phyloP scores from a whole-genome alignment of 768 basidiomycete genomes.

The Glaciozyma martinii region DNA sequence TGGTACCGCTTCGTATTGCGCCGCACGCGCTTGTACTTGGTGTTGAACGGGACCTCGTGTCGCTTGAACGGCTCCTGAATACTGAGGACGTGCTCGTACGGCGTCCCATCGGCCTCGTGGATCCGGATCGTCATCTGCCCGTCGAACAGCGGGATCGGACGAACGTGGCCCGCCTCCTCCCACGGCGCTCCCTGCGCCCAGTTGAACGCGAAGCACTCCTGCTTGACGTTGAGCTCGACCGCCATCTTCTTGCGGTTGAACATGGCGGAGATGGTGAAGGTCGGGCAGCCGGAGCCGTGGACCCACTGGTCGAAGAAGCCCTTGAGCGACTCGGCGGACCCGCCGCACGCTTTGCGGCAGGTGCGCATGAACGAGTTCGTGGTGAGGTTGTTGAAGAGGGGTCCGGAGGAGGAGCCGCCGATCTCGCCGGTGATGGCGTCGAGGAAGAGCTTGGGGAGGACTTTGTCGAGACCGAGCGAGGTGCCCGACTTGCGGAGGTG shows the following conservation, averaged over 20 bases:
- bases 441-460: slow-evolving; percentile 88
- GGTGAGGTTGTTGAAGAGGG: slow-evolving; percentile 64
- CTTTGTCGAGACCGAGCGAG: slow-evolving; percentile 83
- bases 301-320: slow-evolving; percentile 99
- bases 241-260: slow-evolving; percentile 99
- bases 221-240: slow-evolving; percentile 88
- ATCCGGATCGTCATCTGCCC: slow-evolving; percentile 98
- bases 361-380: slow-evolving; percentile 83
- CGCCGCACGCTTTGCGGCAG: slow-evolving; percentile 86
- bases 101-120: slow-evolving; percentile 97
- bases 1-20: slow-evolving; percentile 92
- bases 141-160: slow-evolving; percentile 81
- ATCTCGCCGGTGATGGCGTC: slow-evolving; percentile 88
- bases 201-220: slow-evolving; percentile 62
- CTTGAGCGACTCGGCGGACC: slow-evolving; percentile 54
- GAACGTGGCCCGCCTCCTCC: slow-evolving; percentile 30
- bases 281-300: slow-evolving; percentile 90
- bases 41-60: slow-evolving; percentile 98
- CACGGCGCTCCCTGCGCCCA: slow-evolving; percentile 28
- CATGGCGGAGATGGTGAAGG: slow-evolving; percentile 75
- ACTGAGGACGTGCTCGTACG: slow-evolving; percentile 95
- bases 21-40: slow-evolving; percentile 93
- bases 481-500: slow-evolving; percentile 91
- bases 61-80: slow-evolving; percentile 77
- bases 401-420: slow-evolving; percentile 30